A percentile compares a stretch with the other conserved stretches of the same genome.
Evolutionary conservation across 2,329 filamentous ascomycete genomes (phyloP).

Genomic region (Aspergillus cejpii): DNA sequence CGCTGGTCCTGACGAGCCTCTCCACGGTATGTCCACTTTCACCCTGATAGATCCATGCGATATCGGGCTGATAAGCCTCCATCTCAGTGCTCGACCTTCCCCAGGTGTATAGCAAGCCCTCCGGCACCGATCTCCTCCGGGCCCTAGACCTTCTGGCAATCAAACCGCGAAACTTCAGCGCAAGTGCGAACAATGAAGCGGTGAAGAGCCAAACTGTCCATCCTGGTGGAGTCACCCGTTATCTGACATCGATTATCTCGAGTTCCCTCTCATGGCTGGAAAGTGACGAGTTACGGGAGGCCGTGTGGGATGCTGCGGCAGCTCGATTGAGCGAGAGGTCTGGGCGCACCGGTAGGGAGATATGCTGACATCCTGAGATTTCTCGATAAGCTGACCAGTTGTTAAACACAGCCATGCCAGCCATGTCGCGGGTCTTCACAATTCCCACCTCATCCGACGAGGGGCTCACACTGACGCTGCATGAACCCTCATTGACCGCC

Average conservation of each 20-base stretch:
- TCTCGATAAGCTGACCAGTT: neutral
- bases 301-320: conserved; percentile 68
- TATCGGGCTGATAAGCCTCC: conserved; percentile 29
- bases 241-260: conserved; percentile 44
- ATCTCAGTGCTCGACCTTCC: conserved; percentile 65
- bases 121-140: conserved; percentile 56
- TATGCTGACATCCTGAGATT: neutral
- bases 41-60: conserved; percentile 16
- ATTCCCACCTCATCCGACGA: conserved; percentile 45
- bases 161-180: conserved; percentile 50
- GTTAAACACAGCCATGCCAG: conserved; percentile 50
- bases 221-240: conserved; percentile 39
- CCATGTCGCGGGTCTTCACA: conserved; percentile 54
- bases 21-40: conserved; percentile 30
- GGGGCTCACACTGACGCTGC: conserved; percentile 61
- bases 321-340: conserved; percentile 76
- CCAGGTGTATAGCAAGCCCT: conserved; percentile 72
- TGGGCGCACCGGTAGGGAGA: conserved; percentile 59
- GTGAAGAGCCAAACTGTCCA: conserved; percentile 30
- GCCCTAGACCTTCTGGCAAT: conserved; percentile 62
- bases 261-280: conserved; percentile 43
- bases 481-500: conserved; percentile 80
- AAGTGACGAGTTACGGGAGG: conserved; percentile 39
- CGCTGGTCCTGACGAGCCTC: conserved; percentile 31
- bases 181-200: conserved; percentile 20